Evolutionary conservation across 345 rosid species (phyloP).

Genomic region (Aethionema arabicum): DNA sequence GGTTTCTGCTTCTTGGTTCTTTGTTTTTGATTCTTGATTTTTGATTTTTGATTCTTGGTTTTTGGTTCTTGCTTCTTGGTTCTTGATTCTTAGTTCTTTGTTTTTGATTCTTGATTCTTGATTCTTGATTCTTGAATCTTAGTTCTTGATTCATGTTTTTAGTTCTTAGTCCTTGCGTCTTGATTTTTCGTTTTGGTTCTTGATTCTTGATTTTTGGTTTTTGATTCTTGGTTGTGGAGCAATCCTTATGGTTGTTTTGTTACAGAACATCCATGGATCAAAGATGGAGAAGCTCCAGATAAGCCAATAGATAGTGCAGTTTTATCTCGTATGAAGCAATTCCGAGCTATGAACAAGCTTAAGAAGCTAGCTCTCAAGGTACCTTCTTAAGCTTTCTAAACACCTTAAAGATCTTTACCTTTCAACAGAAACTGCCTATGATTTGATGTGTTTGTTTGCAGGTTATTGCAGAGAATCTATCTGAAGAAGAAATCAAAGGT

Average conservation of each 20-base stretch:
- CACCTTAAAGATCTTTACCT: not conserved
- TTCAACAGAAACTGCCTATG: not conserved
- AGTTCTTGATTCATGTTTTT: too few relatives aligned
- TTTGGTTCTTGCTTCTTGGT: too few relatives aligned
- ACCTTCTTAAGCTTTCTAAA: constrained; percentile 3
- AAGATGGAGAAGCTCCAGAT: constrained; percentile 70
- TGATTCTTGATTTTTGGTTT: not conserved
- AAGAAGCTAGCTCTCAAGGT: constrained; percentile 88
- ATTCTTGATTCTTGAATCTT: too few relatives aligned
- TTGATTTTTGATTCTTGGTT: too few relatives aligned
- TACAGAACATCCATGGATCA: constrained; percentile 86
- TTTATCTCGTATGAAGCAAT: constrained; percentile 77
- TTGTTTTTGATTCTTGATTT: not conserved
- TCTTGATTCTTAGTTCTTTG: too few relatives aligned
- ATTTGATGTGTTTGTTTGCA: constrained; percentile 25
- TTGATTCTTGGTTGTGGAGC: not conserved
- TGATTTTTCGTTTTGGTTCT: not conserved
- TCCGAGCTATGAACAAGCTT: constrained; percentile 81
- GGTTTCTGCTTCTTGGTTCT: too few relatives aligned
- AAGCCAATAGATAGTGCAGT: constrained; percentile 71
- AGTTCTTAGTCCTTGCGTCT: too few relatives aligned
- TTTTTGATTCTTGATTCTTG: too few relatives aligned
- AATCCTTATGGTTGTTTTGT: not conserved
- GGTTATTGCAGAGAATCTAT: constrained; percentile 69
- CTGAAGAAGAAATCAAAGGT: constrained; percentile 67